phyloP scores from a whole-genome alignment of 2,329 filamentous ascomycete genomes.

The Diaporthe batatas region DNA sequence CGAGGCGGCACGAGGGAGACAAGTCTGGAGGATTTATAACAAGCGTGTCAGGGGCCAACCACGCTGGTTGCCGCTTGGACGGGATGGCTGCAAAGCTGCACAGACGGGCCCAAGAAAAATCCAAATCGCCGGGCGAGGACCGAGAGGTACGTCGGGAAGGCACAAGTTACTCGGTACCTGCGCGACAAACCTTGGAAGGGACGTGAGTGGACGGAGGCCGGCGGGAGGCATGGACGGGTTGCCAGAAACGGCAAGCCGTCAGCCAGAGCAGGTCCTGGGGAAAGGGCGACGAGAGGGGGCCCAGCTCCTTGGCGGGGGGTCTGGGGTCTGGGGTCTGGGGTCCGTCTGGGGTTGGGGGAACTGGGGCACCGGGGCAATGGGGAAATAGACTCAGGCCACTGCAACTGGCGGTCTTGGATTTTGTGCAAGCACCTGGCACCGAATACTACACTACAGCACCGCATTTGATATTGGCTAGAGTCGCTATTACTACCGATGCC shows the following conservation, averaged over 20 bases:
- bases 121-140: conserved; percentile 23
- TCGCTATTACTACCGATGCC: conserved; percentile 14
- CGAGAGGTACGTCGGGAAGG: background rate
- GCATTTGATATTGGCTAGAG: background rate
- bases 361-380: background rate
- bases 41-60: conserved; percentile 8
- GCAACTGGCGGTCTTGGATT: conserved; percentile 1
- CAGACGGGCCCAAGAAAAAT: background rate
- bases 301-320: background rate
- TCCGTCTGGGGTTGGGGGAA: no score
- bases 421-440: background rate
- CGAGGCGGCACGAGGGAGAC: conserved; percentile 14
- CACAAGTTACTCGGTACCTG: conserved; percentile 14
- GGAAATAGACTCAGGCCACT: conserved; percentile 5
- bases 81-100: conserved; percentile 7
- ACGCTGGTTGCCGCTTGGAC: conserved; percentile 14
- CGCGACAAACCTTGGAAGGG: background rate
- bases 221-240: background rate
- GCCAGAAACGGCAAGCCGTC: background rate
- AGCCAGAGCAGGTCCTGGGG: background rate
- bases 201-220: conserved; percentile 8
- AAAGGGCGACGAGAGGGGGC: background rate
- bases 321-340: background rate
- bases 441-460: background rate
- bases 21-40: conserved; percentile 30